These are phyloP conservation scores for Suillus variegatus DNA, from an alignment of 768 basidiomycete species.

Conservation along the genomic window DNA sequence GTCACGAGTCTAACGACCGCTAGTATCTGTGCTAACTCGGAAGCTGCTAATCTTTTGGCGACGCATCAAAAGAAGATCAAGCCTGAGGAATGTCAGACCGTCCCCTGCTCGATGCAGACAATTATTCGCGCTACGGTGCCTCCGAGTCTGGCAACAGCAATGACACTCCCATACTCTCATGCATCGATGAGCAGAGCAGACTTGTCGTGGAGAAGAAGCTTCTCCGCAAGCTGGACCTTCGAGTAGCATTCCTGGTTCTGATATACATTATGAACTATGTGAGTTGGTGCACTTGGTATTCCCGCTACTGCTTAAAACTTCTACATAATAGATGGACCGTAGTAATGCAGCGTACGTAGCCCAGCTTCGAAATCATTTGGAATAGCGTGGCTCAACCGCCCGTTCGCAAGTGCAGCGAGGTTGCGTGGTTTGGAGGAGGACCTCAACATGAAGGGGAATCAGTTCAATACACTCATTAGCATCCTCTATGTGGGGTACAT, in stretches of 20 bases:
- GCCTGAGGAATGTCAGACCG: not conserved
- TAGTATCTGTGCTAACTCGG: not conserved
- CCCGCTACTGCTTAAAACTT: constrained; percentile 4
- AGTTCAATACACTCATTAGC: constrained; percentile 69
- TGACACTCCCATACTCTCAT: not conserved
- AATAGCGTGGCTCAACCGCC: not conserved
- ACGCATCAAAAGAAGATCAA: not conserved
- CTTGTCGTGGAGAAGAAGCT: constrained; percentile 46
- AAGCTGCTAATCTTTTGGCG: not conserved
- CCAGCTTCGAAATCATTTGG: not conserved
- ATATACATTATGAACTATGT: constrained; percentile 52
- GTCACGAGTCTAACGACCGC: too few relatives aligned
- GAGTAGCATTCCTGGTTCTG: constrained; percentile 45
- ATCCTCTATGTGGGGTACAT: constrained; percentile 72
- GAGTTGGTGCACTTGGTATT: constrained; percentile 15
- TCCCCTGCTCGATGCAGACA: not conserved
- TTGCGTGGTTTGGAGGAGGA: constrained; percentile 70
- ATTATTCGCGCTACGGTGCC: not conserved
- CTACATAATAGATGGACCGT: constrained; percentile 58
- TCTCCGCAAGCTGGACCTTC: constrained; percentile 42
- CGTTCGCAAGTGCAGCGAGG: constrained; percentile 57
- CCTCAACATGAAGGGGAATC: constrained; percentile 54
- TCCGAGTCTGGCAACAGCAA: not conserved
- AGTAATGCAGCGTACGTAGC: constrained; percentile 60
- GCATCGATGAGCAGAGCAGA: constrained; percentile 23